Percentiles rank a stretch among this genome's conserved stretches.
These are phyloP conservation scores for Talaromyces sp. DNA, from an alignment of 2,329 filamentous ascomycete species.

Conservation along the genomic window DNA sequence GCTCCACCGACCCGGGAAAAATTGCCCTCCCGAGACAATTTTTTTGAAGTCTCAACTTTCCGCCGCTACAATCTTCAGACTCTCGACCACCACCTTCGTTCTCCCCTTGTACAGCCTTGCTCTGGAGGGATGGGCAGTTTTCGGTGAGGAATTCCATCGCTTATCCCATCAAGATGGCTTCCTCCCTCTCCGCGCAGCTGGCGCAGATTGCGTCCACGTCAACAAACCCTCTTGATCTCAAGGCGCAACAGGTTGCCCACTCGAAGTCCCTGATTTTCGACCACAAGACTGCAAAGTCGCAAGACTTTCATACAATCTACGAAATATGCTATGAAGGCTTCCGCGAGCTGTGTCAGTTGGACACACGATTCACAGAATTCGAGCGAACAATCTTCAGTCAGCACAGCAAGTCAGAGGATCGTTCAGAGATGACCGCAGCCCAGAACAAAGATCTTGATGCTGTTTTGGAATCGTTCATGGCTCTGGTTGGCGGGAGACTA, in stretches of 20 bases:
- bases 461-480: conserved; percentile 75
- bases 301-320: conserved; percentile 86
- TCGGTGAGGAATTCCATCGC: neutral
- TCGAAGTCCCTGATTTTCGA: conserved; percentile 95
- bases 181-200: conserved; percentile 87
- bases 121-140: conserved; percentile 4
- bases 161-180: conserved; percentile 55
- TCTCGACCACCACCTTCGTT: neutral
- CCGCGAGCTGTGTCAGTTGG: conserved; percentile 82
- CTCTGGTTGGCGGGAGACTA: conserved; percentile 68
- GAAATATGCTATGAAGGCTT: conserved; percentile 84
- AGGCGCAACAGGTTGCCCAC: conserved; percentile 85
- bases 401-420: conserved; percentile 83
- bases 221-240: conserved; percentile 84
- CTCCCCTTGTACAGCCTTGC: neutral
- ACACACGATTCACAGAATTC: conserved; percentile 71
- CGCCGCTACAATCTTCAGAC: neutral
- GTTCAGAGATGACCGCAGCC: conserved; percentile 70
- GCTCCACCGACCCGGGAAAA: conserved; percentile 18
- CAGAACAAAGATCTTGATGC: conserved; percentile 79
- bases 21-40: conserved; percentile 17
- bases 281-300: conserved; percentile 71
- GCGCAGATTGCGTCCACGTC: conserved; percentile 86
- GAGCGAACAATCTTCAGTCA: conserved; percentile 80
- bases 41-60: conserved; percentile 14